Base-by-base conservation (phyloP, 495 filamentous ascomycete genomes). In the Echria macrotheca region DNA sequence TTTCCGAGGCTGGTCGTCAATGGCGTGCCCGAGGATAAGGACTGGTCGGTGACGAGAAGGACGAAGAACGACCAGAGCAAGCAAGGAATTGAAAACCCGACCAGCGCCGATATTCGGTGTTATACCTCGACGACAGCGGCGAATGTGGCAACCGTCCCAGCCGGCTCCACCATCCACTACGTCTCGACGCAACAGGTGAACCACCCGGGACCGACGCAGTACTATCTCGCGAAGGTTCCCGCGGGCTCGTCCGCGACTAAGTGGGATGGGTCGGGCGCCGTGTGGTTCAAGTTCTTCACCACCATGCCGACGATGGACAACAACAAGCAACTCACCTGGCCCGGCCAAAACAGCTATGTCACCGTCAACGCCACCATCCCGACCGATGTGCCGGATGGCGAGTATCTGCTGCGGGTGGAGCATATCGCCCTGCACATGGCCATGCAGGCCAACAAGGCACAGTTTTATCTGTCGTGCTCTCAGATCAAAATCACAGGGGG, bases 331-430 rank as follows among this genome's bases (percentile, higher is more conserved):
- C 35, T 68, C 4, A 65, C 61, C 7, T 69, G 65, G 65, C 68
- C 66, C 6, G 58, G 45, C 2, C 69, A 71, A 44, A 71, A 63
- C 70, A 45, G 55, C 12, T 72, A 72, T 44, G 56, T 29, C 1
- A 64, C 60, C 1, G 54, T 67, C 18, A 73, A 71, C 33, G 66
- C 76, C 22, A 75, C 61, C 14, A 71, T 77, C 48, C 76, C 75
- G 0, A 29, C 61, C 5, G 50, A 47, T 17, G 68, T 69, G 1
- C 72, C 74, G 0, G 49, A 63, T 14, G 78, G 77, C 28, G 70
- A 78, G 24, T 82, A 82, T 47, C 72, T 83, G 9, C 59, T 81
- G n/a, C 71, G 78, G 21, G 73, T 73, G 2, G 79, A 82, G 54
- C 73, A 78, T 15, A 74, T 81, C 39, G 75, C 71, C 1, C 59